Conservation (phyloP, 2,329 filamentous ascomycete genomes). For the Clarireedia sp. region DNA sequence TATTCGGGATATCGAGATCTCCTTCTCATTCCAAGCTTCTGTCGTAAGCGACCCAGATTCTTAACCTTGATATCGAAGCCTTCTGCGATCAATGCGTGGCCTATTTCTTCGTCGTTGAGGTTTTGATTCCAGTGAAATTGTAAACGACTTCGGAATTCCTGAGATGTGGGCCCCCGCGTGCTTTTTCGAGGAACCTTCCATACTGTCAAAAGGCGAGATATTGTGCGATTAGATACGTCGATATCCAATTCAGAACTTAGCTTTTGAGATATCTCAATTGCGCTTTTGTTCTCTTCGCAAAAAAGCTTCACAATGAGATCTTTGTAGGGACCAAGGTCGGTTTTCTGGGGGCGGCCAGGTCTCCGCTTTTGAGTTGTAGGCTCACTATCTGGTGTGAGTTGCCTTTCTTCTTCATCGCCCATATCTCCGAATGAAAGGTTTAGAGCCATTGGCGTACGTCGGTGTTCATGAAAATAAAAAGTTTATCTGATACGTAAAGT, state of each 20-base stretch:
- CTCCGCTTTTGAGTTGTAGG: slow-evolving; percentile 9
- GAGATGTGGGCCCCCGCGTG: slow-evolving; percentile 20
- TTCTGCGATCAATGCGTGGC: slow-evolving; percentile 19
- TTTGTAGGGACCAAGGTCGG: slow-evolving; percentile 23
- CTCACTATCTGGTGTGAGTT: background rate
- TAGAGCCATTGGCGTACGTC: no score
- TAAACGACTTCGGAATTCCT: slow-evolving; percentile 22
- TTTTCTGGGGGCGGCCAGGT: slow-evolving; percentile 23
- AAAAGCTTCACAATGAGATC: slow-evolving; percentile 25
- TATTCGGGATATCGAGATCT: slow-evolving; percentile 26
- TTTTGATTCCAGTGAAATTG: slow-evolving; percentile 26
- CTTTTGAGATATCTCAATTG: slow-evolving; percentile 24
- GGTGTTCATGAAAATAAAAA: no score
- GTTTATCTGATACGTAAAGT: no score
- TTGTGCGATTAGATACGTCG: slow-evolving; percentile 25
- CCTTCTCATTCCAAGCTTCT: slow-evolving; percentile 26
- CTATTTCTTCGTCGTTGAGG: slow-evolving; percentile 26
- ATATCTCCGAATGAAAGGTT: background rate
- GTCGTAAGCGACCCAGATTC: slow-evolving; percentile 23
- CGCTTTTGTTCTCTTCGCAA: slow-evolving; percentile 18
- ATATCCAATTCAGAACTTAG: slow-evolving; percentile 24
- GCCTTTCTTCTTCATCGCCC: background rate
- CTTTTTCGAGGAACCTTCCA: slow-evolving; percentile 24
- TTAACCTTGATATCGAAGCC: slow-evolving; percentile 24
- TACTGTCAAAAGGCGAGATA: slow-evolving; percentile 23